Percentiles rank a stretch among this genome's conserved stretches.
Evolutionary conservation across 2,329 filamentous ascomycete genomes (phyloP).

Genomic region (Arthrinium puccinioides): DNA sequence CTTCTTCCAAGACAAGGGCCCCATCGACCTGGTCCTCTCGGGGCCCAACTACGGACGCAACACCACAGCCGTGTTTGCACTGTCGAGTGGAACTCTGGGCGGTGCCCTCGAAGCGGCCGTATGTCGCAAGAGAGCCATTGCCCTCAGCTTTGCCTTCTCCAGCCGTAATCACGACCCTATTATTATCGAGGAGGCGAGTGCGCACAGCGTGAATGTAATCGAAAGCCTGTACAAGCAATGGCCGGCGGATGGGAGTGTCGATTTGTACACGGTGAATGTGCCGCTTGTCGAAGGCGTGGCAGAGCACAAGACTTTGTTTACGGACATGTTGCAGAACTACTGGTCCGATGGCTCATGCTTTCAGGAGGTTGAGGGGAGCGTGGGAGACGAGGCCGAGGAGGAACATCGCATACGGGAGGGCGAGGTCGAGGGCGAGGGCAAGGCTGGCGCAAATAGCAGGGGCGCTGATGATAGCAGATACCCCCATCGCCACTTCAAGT

Average conservation of each 20-base stretch:
- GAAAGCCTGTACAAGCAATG: constrained; percentile 73
- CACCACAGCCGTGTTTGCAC: constrained; percentile 70
- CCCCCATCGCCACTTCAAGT: constrained; percentile 86
- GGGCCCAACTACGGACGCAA: constrained; percentile 82
- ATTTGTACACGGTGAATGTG: constrained; percentile 89
- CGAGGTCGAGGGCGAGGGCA: constrained; percentile 21
- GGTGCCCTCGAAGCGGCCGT: constrained; percentile 71
- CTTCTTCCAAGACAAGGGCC: constrained; percentile 65
- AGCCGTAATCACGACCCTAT: constrained; percentile 73
- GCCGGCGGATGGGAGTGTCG: constrained; percentile 57
- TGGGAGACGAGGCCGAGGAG: constrained; percentile 58
- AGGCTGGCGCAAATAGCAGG: constrained; percentile 23
- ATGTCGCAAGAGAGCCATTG: constrained; percentile 65
- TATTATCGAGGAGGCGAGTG: constrained; percentile 71
- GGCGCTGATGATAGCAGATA: constrained; percentile 33
- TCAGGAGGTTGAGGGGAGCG: constrained; percentile 64
- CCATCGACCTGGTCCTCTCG: constrained; percentile 69
- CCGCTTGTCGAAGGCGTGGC: constrained; percentile 74
- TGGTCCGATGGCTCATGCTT: constrained; percentile 86
- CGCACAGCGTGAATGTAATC: constrained; percentile 68
- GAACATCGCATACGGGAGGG: constrained; percentile 68
- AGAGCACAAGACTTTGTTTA: constrained; percentile 68
- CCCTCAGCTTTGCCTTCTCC: constrained; percentile 87
- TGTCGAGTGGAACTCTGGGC: constrained; percentile 72
- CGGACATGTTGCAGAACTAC: constrained; percentile 81